These are phyloP conservation scores for Amanita phalloides DNA, from an alignment of 768 basidiomycete genomes.

Conservation along the genomic window DNA sequence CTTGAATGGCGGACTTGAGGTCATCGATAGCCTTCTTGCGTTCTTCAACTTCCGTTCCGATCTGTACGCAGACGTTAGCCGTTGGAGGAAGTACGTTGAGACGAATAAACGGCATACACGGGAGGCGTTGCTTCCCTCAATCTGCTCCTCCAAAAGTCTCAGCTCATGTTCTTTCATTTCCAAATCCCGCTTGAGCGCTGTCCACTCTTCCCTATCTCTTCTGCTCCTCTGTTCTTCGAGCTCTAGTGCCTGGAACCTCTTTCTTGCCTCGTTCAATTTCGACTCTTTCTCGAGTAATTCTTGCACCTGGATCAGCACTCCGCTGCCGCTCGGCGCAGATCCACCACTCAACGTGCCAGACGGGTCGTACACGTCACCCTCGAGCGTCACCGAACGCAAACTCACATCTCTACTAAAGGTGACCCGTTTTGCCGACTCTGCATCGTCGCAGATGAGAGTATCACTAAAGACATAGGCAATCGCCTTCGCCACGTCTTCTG, in stretches of 20 bases:
- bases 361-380: constrained; percentile 95
- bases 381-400: constrained; percentile 82
- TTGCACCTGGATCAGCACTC: constrained; percentile 74
- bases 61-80: constrained; percentile 28
- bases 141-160: constrained; percentile 69
- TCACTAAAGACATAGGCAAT: constrained; percentile 93
- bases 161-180: constrained; percentile 90
- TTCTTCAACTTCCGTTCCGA: constrained; percentile 69
- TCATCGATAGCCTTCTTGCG: constrained; percentile 53
- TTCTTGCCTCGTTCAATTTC: constrained; percentile 39
- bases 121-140: constrained; percentile 82
- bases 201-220: constrained; percentile 53
- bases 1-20: constrained; percentile 45
- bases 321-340: constrained; percentile 65
- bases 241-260: constrained; percentile 39
- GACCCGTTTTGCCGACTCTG: constrained; percentile 75
- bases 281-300: constrained; percentile 63
- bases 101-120: constrained; percentile 40
- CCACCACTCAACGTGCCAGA: constrained; percentile 91
- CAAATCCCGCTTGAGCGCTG: constrained; percentile 46
- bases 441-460: constrained; percentile 84
- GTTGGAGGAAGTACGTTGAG: background rate
- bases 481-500: constrained; percentile 72
- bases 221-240: constrained; percentile 40
- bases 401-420: constrained; percentile 66